Evolutionary conservation across 148 eudicot species (phyloP).

Genomic region (Tetragonia tetragonoides): DNA sequence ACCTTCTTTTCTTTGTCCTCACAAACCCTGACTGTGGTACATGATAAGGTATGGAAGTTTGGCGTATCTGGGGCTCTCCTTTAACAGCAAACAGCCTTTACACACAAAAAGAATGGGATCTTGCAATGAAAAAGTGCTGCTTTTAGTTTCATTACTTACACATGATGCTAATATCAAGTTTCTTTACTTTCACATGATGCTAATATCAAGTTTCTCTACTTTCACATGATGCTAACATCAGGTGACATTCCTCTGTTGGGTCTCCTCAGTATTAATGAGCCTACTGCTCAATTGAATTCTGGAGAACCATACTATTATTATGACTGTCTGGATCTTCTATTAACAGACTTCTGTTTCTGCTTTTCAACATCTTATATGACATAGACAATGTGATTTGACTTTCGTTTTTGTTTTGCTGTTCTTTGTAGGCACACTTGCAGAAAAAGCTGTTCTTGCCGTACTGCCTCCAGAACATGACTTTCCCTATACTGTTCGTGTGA

Average conservation of each 20-base stretch:
- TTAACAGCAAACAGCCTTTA: no score
- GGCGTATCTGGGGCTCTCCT: no score
- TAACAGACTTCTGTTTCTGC: not conserved
- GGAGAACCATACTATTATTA: not conserved
- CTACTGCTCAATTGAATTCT: not conserved
- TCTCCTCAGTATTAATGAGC: not conserved
- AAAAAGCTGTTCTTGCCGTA: conserved; percentile 93
- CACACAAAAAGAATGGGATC: no score
- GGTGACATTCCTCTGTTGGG: not conserved
- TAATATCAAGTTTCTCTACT: no score
- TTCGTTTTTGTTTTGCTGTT: conserved; percentile 11
- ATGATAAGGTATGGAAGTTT: no score
- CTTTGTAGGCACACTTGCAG: conserved; percentile 88
- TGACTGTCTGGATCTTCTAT: not conserved
- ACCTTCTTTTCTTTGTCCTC: no score
- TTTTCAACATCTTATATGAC: not conserved
- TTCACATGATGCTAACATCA: no score
- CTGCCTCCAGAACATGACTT: conserved; percentile 88
- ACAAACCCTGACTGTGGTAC: no score
- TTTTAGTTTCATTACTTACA: no score
- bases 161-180: no score
- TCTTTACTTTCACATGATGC: no score
- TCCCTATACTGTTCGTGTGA: conserved; percentile 75
- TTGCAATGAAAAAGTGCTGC: no score
- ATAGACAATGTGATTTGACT: not conserved